phyloP scores from a whole-genome alignment of 2,329 filamentous ascomycete genomes.

The Penicillium sp. region DNA sequence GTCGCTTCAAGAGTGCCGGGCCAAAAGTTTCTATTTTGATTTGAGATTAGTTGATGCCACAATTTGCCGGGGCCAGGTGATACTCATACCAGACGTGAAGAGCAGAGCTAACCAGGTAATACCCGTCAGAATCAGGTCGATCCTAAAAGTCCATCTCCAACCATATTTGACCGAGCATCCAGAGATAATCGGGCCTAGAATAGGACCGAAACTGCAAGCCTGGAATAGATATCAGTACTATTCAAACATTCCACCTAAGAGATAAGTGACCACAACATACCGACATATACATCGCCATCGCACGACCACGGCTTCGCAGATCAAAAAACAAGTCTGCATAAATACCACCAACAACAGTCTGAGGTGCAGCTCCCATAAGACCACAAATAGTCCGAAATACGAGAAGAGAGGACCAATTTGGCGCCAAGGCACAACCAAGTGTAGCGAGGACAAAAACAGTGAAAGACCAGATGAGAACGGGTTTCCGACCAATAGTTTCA shows the following conservation, averaged over 20 bases:
- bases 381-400: constrained; percentile 47
- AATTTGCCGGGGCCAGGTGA: too few species aligned
- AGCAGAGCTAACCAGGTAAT: constrained; percentile 57
- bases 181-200: constrained; percentile 45
- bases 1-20: constrained; percentile 56
- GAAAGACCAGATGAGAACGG: constrained; percentile 52
- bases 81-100: constrained; percentile 53
- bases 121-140: constrained; percentile 64
- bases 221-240: constrained; percentile 11
- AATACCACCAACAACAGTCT: constrained; percentile 46
- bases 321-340: constrained; percentile 48
- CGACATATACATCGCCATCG: constrained; percentile 44
- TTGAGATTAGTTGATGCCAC: neutral
- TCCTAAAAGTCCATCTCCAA: constrained; percentile 53
- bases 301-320: constrained; percentile 36
- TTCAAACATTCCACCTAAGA: neutral
- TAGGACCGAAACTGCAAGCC: constrained; percentile 42
- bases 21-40: constrained; percentile 55
- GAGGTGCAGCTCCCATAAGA: constrained; percentile 41
- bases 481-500: constrained; percentile 42
- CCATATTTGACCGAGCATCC: constrained; percentile 42
- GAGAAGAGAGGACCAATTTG: constrained; percentile 41
- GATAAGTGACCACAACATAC: constrained; percentile 19
- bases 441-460: constrained; percentile 41
- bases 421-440: constrained; percentile 44